Base-by-base conservation (phyloP, 2,329 filamentous ascomycete genomes). In the Coniochaeta ligniaria region DNA sequence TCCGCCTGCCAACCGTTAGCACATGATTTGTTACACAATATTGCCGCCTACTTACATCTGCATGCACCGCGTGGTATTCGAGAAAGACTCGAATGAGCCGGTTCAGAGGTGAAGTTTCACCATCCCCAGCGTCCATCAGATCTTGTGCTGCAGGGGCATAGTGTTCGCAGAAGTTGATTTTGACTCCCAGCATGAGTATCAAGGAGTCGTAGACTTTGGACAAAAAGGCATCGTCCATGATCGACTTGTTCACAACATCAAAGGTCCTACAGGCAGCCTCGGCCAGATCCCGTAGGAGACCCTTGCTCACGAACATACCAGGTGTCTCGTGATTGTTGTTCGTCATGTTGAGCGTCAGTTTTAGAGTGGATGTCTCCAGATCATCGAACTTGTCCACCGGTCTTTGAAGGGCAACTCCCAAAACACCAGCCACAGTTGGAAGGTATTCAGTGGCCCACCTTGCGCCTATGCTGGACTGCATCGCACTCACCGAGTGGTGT, bases 121-220 rank as follows among this genome's bases (percentile, higher is more conserved):
- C 60, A 70, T 73, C 60, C 55, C 61, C 73, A 69, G 60, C 64
- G 73, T 69, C 84, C 65, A 72, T 82, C 69, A 73, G 77, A 63
- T 68, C 76, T 54, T 75, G 72, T 59, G 87, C 80, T 14, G 89
- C 87, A 24, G 79, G 72, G 17, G 85, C 78, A 68, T 87, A 92
- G 69, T 91, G 88, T 71, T 96, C 92, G 9, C 91, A 84, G 60
- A 97, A 83, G 68, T 97, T 97, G 72, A 96, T 96, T 74, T 94
- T 83, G 24, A 91, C 85, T 0, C 92, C 93, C 43, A 96, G 78
- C 59, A 90, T 83, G 47, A 97, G 80, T 57, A 96, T 83, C 16
- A 96, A 80, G 57, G 85, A 82, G 65, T 96, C 89, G 59, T 93
- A 76, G 1, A 80, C 74, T 24, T 78, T 76, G 2, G 76, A 73